These are phyloP conservation scores for Picocystis sp. DNA, from an alignment of 163 green algal genomes.

Conservation along the genomic window DNA sequence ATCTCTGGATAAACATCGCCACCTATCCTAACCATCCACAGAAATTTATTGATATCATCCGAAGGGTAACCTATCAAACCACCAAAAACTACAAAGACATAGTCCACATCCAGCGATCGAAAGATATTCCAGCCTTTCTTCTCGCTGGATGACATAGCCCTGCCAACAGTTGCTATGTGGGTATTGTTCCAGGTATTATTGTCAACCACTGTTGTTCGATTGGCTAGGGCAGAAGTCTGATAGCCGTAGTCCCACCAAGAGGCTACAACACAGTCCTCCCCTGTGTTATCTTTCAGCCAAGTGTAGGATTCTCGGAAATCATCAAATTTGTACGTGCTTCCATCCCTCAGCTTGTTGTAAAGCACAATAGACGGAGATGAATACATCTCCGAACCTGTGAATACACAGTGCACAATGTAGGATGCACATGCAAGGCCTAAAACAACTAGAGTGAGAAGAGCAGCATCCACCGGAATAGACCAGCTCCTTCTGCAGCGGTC, in stretches of 20 bases:
- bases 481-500: no score
- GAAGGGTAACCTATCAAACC: conserved; percentile 73
- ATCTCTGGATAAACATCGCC: conserved; percentile 82
- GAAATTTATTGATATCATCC: conserved; percentile 98
- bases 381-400: conserved; percentile 82
- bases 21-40: conserved; percentile 85
- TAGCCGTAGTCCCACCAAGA: conserved; percentile 98
- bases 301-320: conserved; percentile 80
- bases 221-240: conserved; percentile 93
- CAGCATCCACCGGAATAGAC: no score
- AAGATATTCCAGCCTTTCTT: conserved; percentile 58
- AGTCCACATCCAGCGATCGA: conserved; percentile 73
- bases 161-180: conserved; percentile 89
- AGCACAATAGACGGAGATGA: conserved; percentile 82
- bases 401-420: conserved; percentile 46
- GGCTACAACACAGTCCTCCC: conserved; percentile 54
- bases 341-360: conserved; percentile 23
- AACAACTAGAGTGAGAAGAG: no score
- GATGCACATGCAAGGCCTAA: conserved; percentile 2
- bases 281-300: conserved; percentile 74
- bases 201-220: conserved; percentile 91
- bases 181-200: conserved; percentile 99
- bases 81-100: conserved; percentile 92
- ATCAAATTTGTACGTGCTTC: conserved; percentile 53
- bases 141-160: conserved; percentile 71